phyloP scores from a whole-genome alignment of 2,329 filamentous ascomycete species.

The Xylogone sp. region DNA sequence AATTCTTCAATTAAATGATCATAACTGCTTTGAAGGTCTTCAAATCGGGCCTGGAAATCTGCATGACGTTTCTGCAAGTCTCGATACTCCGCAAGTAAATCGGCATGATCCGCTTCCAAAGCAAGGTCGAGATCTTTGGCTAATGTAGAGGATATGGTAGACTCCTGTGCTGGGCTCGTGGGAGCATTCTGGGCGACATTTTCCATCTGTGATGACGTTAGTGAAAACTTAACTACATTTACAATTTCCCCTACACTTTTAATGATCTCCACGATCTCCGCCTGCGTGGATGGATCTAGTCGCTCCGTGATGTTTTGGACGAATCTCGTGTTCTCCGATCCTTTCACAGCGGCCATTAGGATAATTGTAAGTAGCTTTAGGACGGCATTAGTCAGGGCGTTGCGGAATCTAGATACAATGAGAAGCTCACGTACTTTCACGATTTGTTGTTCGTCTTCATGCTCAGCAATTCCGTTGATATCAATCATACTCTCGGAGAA shows the following conservation, averaged over 20 bases:
- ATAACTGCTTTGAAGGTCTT: slow-evolving; percentile 57
- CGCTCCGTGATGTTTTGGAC: slow-evolving; percentile 40
- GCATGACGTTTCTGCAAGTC: slow-evolving; percentile 53
- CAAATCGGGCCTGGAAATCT: slow-evolving; percentile 55
- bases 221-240: neutral
- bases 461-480: slow-evolving; percentile 54
- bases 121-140: slow-evolving; percentile 27
- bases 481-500: slow-evolving; percentile 44
- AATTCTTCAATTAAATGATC: slow-evolving; percentile 54
- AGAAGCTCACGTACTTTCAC: slow-evolving; percentile 40
- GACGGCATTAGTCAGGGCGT: slow-evolving; percentile 17
- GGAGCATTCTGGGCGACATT: neutral
- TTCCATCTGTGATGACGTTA: neutral
- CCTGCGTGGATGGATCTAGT: slow-evolving; percentile 39
- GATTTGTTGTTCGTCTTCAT: slow-evolving; percentile 51
- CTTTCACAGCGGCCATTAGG: slow-evolving; percentile 58
- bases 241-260: slow-evolving; percentile 13
- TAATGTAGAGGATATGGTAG: slow-evolving; percentile 1
- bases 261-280: slow-evolving; percentile 30
- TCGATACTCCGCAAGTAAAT: slow-evolving; percentile 43
- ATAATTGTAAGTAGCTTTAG: slow-evolving; percentile 59
- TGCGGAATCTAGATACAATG: neutral
- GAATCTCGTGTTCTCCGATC: slow-evolving; percentile 52
- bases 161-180: neutral
- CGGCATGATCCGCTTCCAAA: slow-evolving; percentile 45